Conservation (phyloP, 495 filamentous ascomycete genomes). For the Aspergillus nidulans region DNA sequence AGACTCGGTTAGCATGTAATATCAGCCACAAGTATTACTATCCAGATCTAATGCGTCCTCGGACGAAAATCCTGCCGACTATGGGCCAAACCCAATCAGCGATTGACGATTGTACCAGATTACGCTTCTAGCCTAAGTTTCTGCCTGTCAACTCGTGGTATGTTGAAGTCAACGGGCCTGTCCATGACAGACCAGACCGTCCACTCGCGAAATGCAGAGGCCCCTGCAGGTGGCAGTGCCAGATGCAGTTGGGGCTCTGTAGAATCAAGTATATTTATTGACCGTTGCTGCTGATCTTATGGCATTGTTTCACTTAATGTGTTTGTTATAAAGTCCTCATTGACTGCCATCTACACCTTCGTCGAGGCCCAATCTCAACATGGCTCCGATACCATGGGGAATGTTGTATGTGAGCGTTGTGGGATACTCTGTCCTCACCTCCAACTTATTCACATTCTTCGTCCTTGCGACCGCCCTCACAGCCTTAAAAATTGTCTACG, state of each 20-base stretch:
- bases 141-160: not conserved
- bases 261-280: too few relatives aligned
- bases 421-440: conserved; percentile 28
- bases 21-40: not conserved
- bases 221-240: too few relatives aligned
- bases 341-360: too few relatives aligned
- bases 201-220: too few relatives aligned
- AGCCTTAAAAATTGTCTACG: conserved; percentile 40
- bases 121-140: not conserved
- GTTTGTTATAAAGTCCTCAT: not conserved
- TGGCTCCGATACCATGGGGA: conserved; percentile 14
- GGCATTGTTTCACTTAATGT: not conserved
- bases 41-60: not conserved
- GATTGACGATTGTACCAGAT: not conserved
- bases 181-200: too few relatives aligned
- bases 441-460: conserved; percentile 22
- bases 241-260: too few relatives aligned
- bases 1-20: not conserved
- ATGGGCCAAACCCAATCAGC: not conserved
- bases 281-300: too few relatives aligned
- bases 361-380: not conserved
- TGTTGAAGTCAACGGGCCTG: too few relatives aligned
- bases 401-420: conserved; percentile 24
- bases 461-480: conserved; percentile 22
- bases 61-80: not conserved